Percentiles rank a stretch among this genome's conserved stretches.
Evolutionary conservation across 2,329 filamentous ascomycete species (phyloP).

Genomic region (Pyricularia grisea): DNA sequence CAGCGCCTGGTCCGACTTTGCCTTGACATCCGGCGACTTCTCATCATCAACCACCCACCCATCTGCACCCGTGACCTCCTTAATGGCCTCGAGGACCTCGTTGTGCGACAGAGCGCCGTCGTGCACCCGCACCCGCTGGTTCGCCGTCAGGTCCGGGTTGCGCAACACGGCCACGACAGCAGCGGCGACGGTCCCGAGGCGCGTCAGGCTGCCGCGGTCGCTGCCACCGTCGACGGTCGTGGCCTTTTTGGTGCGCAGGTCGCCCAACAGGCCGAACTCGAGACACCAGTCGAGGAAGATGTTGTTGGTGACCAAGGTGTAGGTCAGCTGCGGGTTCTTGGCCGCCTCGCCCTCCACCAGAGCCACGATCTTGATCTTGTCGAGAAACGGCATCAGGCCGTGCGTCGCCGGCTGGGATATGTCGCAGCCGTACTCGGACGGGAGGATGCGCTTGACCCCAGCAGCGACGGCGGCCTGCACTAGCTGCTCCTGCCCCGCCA

Average conservation of each 20-base stretch:
- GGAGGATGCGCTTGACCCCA: conserved; percentile 13
- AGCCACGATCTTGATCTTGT: conserved; percentile 32
- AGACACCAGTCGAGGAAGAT: conserved; percentile 19
- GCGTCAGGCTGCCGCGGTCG: conserved; percentile 11
- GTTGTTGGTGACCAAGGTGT: conserved; percentile 15
- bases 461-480: conserved; percentile 13
- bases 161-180: conserved; percentile 2
- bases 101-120: conserved; percentile 35
- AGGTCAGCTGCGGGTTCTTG: conserved; percentile 10
- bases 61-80: conserved; percentile 38
- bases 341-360: conserved; percentile 4
- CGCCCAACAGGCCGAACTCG: conserved; percentile 9
- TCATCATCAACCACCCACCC: conserved; percentile 35
- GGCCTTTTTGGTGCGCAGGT: background rate
- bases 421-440: conserved; percentile 15
- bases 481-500: conserved; percentile 16
- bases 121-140: conserved; percentile 19
- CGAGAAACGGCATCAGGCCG: conserved; percentile 14
- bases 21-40: conserved; percentile 22
- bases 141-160: background rate
- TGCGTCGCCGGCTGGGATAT: conserved; percentile 3
- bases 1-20: conserved; percentile 28
- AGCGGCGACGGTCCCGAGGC: conserved; percentile 10
- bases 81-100: conserved; percentile 41
- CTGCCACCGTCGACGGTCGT: conserved; percentile 12